Evolutionary conservation across 257 asterid genomes (phyloP).

Genomic region (Primulina eburnea): DNA sequence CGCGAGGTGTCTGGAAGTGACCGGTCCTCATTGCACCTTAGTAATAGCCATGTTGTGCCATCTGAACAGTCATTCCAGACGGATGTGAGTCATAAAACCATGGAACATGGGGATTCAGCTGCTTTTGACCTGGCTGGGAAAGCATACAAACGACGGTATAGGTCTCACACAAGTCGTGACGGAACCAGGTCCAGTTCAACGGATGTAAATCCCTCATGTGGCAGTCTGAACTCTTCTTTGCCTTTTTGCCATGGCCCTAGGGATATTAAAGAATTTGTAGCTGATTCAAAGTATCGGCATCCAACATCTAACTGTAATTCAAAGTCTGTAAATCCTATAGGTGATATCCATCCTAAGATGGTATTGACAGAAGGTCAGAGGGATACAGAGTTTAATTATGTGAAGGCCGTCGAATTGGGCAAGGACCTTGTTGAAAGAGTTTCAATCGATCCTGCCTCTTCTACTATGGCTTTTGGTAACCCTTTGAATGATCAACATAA

Average conservation of each 20-base stretch:
- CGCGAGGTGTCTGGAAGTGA: conserved; percentile 57
- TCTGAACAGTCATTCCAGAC: conserved; percentile 42
- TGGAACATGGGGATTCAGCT: conserved; percentile 55
- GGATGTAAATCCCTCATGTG: conserved; percentile 52
- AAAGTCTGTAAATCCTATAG: conserved; percentile 40
- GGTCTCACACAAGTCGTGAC: conserved; percentile 66
- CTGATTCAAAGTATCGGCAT: conserved; percentile 41
- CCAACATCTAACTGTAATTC: conserved; percentile 30
- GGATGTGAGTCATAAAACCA: conserved; percentile 41
- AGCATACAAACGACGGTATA: conserved; percentile 69
- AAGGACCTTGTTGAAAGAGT: conserved; percentile 34
- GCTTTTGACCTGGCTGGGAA: conserved; percentile 56
- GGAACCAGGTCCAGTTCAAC: conserved; percentile 56
- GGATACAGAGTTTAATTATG: conserved; percentile 38
- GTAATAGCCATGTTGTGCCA: conserved; percentile 37
- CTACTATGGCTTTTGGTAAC: conserved; percentile 37
- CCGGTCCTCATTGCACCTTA: conserved; percentile 42
- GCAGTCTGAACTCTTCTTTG: conserved; percentile 46
- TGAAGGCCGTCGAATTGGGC: conserved; percentile 39
- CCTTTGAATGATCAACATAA: conserved; percentile 34
- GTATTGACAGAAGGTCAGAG: conserved; percentile 33
- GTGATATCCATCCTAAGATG: conserved; percentile 37
- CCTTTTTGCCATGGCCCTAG: conserved; percentile 43
- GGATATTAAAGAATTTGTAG: conserved; percentile 38
- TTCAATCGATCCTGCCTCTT: conserved; percentile 27